Percentiles rank a stretch among this genome's conserved stretches.
These are phyloP conservation scores for Kwoniella mangroviensis DNA, from an alignment of 768 basidiomycete species.

Conservation along the genomic window DNA sequence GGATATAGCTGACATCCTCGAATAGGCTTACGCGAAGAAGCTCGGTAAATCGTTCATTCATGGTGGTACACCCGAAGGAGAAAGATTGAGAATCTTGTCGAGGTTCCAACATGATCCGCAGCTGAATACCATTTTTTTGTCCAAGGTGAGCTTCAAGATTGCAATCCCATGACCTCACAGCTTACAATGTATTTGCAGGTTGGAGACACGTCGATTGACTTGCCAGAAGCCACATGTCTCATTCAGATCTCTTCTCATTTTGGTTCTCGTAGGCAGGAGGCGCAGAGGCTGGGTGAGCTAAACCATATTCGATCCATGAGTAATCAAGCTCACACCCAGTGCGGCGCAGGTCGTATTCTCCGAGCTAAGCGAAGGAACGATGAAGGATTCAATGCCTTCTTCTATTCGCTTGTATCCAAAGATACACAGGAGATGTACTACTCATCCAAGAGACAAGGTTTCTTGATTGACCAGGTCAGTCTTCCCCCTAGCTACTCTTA, in stretches of 20 bases:
- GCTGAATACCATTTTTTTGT: conserved; percentile 97
- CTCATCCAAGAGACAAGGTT: conserved; percentile 97
- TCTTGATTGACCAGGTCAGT: conserved; percentile 84
- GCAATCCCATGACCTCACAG: neutral
- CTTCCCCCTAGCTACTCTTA: neutral
- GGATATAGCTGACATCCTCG: conserved; percentile 11
- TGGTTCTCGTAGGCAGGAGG: conserved; percentile 96
- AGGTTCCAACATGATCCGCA: conserved; percentile 93
- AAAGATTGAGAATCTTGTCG: conserved; percentile 91
- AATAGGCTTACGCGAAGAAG: conserved; percentile 78
- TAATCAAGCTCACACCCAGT: conserved; percentile 1
- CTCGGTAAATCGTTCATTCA: conserved; percentile 94
- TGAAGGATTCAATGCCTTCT: conserved; percentile 99
- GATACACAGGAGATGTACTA: conserved; percentile 99
- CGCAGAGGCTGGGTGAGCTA: conserved; percentile 82
- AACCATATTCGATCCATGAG: too few species aligned
- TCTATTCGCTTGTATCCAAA: conserved; percentile 98
- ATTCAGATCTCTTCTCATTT: conserved; percentile 99
- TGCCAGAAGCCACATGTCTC: conserved; percentile 94
- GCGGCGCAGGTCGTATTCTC: conserved; percentile 79
- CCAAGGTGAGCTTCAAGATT: conserved; percentile 68
- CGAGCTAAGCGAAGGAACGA: conserved; percentile 97
- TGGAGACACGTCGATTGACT: conserved; percentile 30
- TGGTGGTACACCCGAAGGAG: conserved; percentile 90
- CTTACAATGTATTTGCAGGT: conserved; percentile 16